phyloP scores from a whole-genome alignment of 306 rosid species.

The Pyrus bretschneideri region DNA sequence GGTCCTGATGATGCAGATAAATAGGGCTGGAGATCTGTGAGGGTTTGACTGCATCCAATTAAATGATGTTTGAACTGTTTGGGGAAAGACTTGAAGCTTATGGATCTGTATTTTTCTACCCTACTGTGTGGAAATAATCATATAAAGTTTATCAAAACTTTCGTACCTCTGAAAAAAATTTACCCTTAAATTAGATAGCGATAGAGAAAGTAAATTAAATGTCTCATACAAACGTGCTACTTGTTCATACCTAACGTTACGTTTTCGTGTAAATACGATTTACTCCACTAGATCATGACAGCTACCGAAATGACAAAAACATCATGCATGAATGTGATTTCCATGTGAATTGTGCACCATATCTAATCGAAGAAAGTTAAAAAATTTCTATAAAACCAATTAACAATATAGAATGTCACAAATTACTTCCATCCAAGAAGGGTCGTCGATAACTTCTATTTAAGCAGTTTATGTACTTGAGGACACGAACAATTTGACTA shows the following conservation, averaged over 20 bases:
- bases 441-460: too few species aligned
- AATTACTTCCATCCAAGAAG: too few species aligned
- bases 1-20: slow-evolving; percentile 4
- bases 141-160: background rate
- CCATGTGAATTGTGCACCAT: background rate
- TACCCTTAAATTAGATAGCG: background rate
- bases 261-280: background rate
- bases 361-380: too few species aligned
- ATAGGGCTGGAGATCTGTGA: background rate
- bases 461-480: too few species aligned
- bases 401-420: too few species aligned
- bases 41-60: slow-evolving; percentile 15
- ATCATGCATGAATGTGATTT: background rate
- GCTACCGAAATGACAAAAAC: too few species aligned
- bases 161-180: background rate
- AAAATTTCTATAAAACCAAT: too few species aligned
- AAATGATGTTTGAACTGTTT: slow-evolving; percentile 28
- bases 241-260: background rate
- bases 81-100: slow-evolving; percentile 18
- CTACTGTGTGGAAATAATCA: slow-evolving; percentile 8
- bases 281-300: background rate
- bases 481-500: too few species aligned
- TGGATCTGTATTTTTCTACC: slow-evolving; percentile 28
- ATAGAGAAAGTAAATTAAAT: background rate
- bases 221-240: background rate